These are phyloP conservation scores for Moesziomyces globuligerus DNA, from an alignment of 1,284 basidiomycete species.

Conservation along the genomic window DNA sequence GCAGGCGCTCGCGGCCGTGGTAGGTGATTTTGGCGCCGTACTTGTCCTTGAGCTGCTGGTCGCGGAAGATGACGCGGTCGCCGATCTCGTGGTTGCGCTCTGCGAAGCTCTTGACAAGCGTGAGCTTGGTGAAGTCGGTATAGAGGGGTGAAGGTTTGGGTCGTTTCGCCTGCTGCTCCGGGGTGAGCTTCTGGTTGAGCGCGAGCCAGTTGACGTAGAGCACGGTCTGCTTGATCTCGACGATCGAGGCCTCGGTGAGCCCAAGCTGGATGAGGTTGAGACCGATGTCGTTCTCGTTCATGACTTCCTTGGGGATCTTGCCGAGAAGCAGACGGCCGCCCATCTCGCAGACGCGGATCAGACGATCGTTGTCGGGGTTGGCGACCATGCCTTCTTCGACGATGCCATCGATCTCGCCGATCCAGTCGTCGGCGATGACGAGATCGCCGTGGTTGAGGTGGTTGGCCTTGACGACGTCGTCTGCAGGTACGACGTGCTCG, in stretches of 20 bases:
- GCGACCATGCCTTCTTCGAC: slow-evolving; percentile 83
- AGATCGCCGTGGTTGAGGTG: slow-evolving; percentile 69
- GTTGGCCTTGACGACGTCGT: slow-evolving; percentile 70
- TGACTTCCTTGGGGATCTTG: slow-evolving; percentile 35
- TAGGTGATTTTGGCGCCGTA: slow-evolving; percentile 37
- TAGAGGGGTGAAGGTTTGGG: slow-evolving; percentile 45
- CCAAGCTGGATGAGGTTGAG: slow-evolving; percentile 67
- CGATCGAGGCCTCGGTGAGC: slow-evolving; percentile 66
- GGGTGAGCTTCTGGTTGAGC: slow-evolving; percentile 76
- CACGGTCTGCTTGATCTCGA: slow-evolving; percentile 80
- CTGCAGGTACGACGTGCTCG: slow-evolving; percentile 75
- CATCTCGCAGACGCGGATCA: slow-evolving; percentile 35
- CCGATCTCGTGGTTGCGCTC: slow-evolving; percentile 61
- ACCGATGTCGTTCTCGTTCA: slow-evolving; percentile 67
- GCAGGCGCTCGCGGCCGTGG: slow-evolving; percentile 33
- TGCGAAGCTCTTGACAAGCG: slow-evolving; percentile 39
- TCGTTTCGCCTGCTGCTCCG: slow-evolving; percentile 39
- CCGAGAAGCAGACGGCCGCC: slow-evolving; percentile 34
- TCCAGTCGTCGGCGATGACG: slow-evolving; percentile 80
- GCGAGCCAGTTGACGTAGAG: slow-evolving; percentile 88
- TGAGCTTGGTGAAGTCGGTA: slow-evolving; percentile 43
- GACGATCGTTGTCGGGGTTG: slow-evolving; percentile 69
- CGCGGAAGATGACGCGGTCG: slow-evolving; percentile 65
- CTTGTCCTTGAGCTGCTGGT: slow-evolving; percentile 31
- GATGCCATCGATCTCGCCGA: slow-evolving; percentile 78